These are phyloP conservation scores for Aureobasidium sp. DNA, from an alignment of 2,329 filamentous ascomycete species.

Conservation along the genomic window DNA sequence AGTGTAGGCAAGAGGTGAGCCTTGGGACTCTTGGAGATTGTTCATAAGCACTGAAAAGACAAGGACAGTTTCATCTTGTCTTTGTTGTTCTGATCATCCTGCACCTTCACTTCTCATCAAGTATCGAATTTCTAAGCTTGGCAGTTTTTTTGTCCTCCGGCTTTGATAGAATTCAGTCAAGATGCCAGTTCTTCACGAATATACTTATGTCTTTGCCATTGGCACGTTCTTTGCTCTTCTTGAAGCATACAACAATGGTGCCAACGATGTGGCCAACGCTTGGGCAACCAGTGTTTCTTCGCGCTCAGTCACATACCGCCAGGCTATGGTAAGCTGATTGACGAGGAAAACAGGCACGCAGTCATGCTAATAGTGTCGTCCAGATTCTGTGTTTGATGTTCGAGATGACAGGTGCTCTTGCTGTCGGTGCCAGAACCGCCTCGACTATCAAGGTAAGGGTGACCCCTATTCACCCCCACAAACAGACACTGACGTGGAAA, in stretches of 20 bases:
- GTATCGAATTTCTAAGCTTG: background rate
- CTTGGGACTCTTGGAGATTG: background rate
- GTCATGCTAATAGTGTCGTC: background rate
- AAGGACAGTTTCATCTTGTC: background rate
- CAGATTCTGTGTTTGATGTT: constrained; percentile 39
- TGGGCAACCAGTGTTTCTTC: constrained; percentile 48
- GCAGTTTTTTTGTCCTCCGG: background rate
- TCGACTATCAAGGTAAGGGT: background rate
- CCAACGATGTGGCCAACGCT: constrained; percentile 48
- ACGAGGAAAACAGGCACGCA: too few species aligned
- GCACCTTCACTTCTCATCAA: background rate
- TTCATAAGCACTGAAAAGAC: background rate
- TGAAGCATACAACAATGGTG: constrained; percentile 59
- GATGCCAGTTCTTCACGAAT: constrained; percentile 40
- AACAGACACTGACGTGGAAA: too few species aligned
- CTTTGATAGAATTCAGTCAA: background rate
- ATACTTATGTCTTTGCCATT: constrained; percentile 56
- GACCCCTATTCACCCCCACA: too few species aligned
- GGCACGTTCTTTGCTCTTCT: constrained; percentile 58
- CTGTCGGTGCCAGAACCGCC: constrained; percentile 46
- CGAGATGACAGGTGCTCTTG: constrained; percentile 47
- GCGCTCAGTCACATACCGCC: constrained; percentile 44
- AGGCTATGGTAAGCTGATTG: constrained; percentile 34
- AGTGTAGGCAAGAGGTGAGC: background rate
- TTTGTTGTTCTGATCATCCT: background rate